Conservation (phyloP, 2,329 filamentous ascomycete species). For the Talaromyces rugulosus region DNA sequence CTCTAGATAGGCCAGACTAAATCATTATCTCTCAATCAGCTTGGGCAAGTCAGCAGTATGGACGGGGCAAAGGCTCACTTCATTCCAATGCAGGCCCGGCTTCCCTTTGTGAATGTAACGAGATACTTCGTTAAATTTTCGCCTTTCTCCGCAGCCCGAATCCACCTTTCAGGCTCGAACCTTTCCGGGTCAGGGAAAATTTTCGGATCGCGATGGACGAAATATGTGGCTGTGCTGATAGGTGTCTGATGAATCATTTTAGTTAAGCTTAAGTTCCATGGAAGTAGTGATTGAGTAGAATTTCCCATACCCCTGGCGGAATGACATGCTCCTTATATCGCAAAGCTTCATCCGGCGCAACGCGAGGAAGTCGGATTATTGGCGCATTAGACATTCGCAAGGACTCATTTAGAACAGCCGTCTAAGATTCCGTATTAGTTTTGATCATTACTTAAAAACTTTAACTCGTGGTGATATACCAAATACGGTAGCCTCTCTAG, state of each 20-base stretch:
- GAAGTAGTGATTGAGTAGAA: not conserved
- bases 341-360: conserved; percentile 22
- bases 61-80: conserved; percentile 24
- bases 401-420: conserved; percentile 29
- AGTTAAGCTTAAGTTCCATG: not conserved
- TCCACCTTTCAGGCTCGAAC: conserved; percentile 37
- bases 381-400: conserved; percentile 28
- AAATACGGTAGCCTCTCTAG: conserved; percentile 41
- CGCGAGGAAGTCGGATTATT: conserved; percentile 24
- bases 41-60: not conserved
- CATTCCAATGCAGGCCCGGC: conserved; percentile 44
- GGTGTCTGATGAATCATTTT: conserved; percentile 19
- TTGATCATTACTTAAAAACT: not conserved
- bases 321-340: conserved; percentile 28
- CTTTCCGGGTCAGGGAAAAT: conserved; percentile 31
- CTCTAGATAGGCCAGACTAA: conserved; percentile 30
- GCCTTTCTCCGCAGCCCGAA: conserved; percentile 26
- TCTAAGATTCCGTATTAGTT: conserved; percentile 5
- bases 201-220: conserved; percentile 30
- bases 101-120: conserved; percentile 38
- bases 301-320: conserved; percentile 16
- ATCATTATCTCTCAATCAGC: not conserved
- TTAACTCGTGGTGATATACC: not conserved
- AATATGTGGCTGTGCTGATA: conserved; percentile 33
- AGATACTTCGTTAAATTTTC: conserved; percentile 33